Evolutionary conservation across 306 rosid genomes (phyloP), one percentile per base, ranked within the genome.

Genomic region (Acacia melanoxylon): DNA sequence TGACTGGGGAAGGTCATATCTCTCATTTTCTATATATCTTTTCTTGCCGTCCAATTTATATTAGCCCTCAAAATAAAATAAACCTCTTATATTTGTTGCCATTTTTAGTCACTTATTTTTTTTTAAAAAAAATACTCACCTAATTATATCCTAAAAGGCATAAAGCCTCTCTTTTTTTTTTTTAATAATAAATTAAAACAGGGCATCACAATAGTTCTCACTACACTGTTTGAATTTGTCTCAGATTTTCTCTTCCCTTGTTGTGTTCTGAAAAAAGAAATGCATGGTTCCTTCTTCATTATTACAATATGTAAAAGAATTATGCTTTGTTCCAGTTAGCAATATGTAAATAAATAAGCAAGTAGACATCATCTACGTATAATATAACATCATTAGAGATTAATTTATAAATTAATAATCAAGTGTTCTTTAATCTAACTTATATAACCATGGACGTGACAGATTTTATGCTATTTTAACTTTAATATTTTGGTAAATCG

Each of bases 1-100:
- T 68, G 89, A 87, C 85, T 27, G 73, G 91, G 89, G 92, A 79
- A 90, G 93, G 91, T 76, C 49, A 58, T 84, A 85, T 85, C 49
- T 25, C 35, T 61, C 59, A 8, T 24, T 52, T 24, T 52, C 56
- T 49, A 16, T 16, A 49, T 5, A 15, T 49, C 7, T 1, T 49
- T n/a, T 51, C 16, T 51, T 17, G 58, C 22, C 8, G n/a, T 17
- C 58, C 58, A 51, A 51, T 16, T 51, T 51, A 11, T 48, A 48
- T 48, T 14, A 3, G 52, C 16, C 3, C 52, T 48, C 5, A 14
- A 14, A 8, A 48, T 10, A 15, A 51, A 51, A 51, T 51, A 51
- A 51, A 51, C 58, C n/a, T 51, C 58, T 17, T 51, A 51, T 51
- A 14, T 16, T 16, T 51, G 62, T n/a, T 4, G 62, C 61, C 24